Conservation (phyloP, 176 grass and related monocot species). For the Aegilops speltoides region DNA sequence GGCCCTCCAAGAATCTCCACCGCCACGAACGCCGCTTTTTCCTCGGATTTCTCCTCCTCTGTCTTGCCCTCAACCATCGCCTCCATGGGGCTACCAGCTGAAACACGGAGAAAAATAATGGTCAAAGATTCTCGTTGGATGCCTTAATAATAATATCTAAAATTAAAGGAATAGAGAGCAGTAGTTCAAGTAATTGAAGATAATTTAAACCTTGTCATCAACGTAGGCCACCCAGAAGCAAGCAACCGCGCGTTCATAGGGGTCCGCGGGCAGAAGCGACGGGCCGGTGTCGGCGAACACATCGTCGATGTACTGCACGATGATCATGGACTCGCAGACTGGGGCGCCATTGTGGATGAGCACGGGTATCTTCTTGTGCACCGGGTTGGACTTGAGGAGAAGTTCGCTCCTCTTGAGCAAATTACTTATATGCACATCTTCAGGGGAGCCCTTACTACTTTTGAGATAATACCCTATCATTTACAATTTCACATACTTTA, state of each 20-base stretch:
- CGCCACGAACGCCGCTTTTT: neutral
- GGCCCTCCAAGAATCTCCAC: slow-evolving; percentile 12
- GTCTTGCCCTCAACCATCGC: neutral
- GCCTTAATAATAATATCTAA: no score
- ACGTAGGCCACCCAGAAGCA: slow-evolving; percentile 32
- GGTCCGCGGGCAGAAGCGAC: neutral
- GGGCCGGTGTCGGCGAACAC: neutral
- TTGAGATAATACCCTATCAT: no score
- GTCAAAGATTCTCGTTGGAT: no score
- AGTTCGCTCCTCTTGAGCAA: neutral
- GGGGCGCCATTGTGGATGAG: neutral
- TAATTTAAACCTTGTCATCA: slow-evolving; percentile 22
- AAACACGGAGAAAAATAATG: neutral
- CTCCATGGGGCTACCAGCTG: neutral
- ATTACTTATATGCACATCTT: no score
- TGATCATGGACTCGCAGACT: slow-evolving; percentile 39
- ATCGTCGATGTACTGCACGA: slow-evolving; percentile 45
- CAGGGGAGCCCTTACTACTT: no score
- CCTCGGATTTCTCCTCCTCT: neutral
- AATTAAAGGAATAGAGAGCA: no score
- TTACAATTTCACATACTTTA: no score
- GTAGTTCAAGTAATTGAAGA: no score
- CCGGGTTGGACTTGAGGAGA: neutral
- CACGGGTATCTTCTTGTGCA: neutral
- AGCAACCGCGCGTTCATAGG: slow-evolving; percentile 13